Conservation (phyloP, 306 rosid species). For the Vigna nakashimae region DNA sequence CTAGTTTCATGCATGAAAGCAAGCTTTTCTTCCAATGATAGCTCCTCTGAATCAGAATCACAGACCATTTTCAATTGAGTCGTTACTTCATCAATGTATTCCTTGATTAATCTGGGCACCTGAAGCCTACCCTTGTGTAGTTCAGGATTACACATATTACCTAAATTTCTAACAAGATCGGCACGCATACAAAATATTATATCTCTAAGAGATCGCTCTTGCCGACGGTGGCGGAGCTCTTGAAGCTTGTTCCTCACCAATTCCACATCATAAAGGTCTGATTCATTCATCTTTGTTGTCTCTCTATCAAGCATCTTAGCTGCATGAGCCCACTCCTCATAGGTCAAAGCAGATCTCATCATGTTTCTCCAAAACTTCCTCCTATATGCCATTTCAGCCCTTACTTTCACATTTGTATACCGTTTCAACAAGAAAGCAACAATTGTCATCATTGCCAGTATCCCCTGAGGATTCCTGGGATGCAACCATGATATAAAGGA, state of each 20-base stretch:
- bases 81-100: conserved; percentile 86
- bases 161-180: conserved; percentile 89
- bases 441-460: conserved; percentile 85
- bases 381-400: conserved; percentile 92
- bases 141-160: conserved; percentile 94
- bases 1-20: conserved; percentile 96
- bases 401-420: conserved; percentile 74
- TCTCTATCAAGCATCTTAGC: conserved; percentile 97
- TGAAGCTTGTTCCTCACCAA: conserved; percentile 85
- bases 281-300: conserved; percentile 87
- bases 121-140: conserved; percentile 93
- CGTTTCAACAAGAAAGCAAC: conserved; percentile 86
- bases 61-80: conserved; percentile 94
- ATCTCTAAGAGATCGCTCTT: conserved; percentile 81
- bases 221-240: conserved; percentile 87
- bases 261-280: conserved; percentile 81
- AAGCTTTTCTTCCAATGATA: conserved; percentile 84
- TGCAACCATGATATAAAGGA: conserved; percentile 77
- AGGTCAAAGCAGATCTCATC: conserved; percentile 92
- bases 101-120: conserved; percentile 85
- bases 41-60: conserved; percentile 84
- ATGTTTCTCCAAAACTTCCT: conserved; percentile 95
- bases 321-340: conserved; percentile 99
- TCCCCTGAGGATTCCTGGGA: conserved; percentile 95
- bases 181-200: conserved; percentile 95